Evolutionary conservation across 1,139 yeast species (phyloP).

Genomic region (Tardiomyces depauwii): DNA sequence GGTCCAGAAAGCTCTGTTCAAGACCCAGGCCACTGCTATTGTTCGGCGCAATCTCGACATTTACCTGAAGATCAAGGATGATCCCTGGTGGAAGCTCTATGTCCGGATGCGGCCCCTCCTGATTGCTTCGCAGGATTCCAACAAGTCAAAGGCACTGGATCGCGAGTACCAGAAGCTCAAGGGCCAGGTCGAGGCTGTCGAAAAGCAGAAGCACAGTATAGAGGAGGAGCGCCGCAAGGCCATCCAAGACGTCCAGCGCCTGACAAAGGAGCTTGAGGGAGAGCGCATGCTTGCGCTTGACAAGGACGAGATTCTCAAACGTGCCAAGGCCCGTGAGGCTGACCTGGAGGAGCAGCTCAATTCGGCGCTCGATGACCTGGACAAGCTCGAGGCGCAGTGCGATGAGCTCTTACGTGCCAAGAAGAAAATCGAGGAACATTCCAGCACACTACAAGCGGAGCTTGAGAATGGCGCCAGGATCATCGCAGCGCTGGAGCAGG

Average conservation of each 20-base stretch:
- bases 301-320: conserved; percentile 33
- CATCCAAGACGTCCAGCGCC: conserved; percentile 27
- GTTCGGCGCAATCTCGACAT: conserved; percentile 51
- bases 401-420: conserved; percentile 28
- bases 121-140: conserved; percentile 50
- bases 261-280: conserved; percentile 26
- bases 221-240: conserved; percentile 23
- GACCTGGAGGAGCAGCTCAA: conserved; percentile 30
- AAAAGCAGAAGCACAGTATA: conserved; percentile 24
- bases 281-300: conserved; percentile 33
- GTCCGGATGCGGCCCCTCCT: conserved; percentile 67
- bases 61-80: conserved; percentile 41
- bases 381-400: conserved; percentile 28
- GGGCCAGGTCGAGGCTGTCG: conserved; percentile 23
- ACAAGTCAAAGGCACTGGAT: conserved; percentile 43
- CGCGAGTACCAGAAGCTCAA: conserved; percentile 51
- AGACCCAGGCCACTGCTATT: conserved; percentile 61
- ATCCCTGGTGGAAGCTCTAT: conserved; percentile 77
- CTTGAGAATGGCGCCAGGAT: conserved; percentile 24
- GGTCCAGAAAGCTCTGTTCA: conserved; percentile 41
- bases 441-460: conserved; percentile 22
- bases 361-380: conserved; percentile 25
- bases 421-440: conserved; percentile 23
- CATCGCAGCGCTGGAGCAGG: conserved; percentile 24
- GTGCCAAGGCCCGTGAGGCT: conserved; percentile 30